Percentiles rank a stretch among this genome's conserved stretches.
Evolutionary conservation across 2,329 filamentous ascomycete genomes (phyloP).

Genomic region (Diaporthe vaccinii): DNA sequence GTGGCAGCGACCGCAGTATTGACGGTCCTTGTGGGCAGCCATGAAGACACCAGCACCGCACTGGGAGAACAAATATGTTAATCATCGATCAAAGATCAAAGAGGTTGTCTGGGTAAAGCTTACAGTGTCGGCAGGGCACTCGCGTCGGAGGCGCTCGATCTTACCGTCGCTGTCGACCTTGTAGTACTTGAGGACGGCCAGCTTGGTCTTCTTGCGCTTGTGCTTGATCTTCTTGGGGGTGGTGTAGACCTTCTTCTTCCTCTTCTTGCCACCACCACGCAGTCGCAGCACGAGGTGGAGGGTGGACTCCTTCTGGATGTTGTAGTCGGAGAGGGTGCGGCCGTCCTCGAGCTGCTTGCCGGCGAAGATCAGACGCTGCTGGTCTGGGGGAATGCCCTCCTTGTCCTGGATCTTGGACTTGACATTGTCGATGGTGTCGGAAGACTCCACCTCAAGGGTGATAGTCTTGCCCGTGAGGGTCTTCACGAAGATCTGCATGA

Average conservation of each 20-base stretch:
- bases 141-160: conserved; percentile 98
- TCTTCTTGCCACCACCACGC: conserved; percentile 98
- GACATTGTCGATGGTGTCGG: conserved; percentile 99
- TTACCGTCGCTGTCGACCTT: conserved; percentile 99
- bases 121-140: conserved; percentile 94
- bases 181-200: conserved; percentile 99
- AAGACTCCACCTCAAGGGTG: conserved; percentile 99
- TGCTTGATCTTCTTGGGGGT: conserved; percentile 99
- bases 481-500: conserved; percentile 84
- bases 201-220: conserved; percentile 99
- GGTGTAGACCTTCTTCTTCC: conserved; percentile 99
- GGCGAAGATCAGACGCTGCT: conserved; percentile 99
- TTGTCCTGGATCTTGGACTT: conserved; percentile 99
- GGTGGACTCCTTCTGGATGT: conserved; percentile 99
- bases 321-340: conserved; percentile 99
- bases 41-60: conserved; percentile 99
- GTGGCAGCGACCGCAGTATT: conserved; percentile 89
- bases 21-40: conserved; percentile 99
- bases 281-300: conserved; percentile 98
- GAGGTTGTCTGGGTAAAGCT: conserved; percentile 51
- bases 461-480: conserved; percentile 99
- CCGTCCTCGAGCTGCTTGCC: conserved; percentile 99
- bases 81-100: conserved; percentile 26
- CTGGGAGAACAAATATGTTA: conserved; percentile 62
- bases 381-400: conserved; percentile 99